Conservation (phyloP, 1,284 basidiomycete genomes). For the Waitea zeae region DNA sequence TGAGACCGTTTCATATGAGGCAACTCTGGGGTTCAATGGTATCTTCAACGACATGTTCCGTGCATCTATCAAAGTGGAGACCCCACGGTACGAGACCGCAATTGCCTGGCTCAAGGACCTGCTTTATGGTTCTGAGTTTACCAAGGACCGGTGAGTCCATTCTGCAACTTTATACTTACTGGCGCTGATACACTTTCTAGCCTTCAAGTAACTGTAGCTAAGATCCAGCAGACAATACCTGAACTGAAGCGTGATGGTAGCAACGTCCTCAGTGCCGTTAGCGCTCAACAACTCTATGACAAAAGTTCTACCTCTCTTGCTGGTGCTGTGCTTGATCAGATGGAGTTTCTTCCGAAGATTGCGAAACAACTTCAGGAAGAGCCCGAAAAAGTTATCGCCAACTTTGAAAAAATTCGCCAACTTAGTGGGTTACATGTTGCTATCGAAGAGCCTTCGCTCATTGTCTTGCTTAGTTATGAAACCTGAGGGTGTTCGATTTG, state of each 20-base stretch:
- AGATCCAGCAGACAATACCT: conserved; percentile 85
- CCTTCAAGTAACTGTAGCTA: conserved; percentile 74
- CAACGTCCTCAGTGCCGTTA: conserved; percentile 64
- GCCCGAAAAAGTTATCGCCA: conserved; percentile 54
- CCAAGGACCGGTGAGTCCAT: conserved; percentile 54
- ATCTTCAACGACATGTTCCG: conserved; percentile 65
- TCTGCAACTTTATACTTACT: conserved; percentile 3
- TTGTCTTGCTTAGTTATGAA: conserved; percentile 55
- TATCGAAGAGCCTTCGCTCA: no score
- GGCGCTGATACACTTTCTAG: conserved; percentile 21
- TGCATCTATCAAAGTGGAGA: conserved; percentile 76
- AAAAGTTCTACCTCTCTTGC: conserved; percentile 61
- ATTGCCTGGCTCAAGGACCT: conserved; percentile 84
- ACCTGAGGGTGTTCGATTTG: conserved; percentile 72
- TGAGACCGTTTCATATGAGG: conserved; percentile 82
- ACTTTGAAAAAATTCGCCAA: conserved; percentile 59
- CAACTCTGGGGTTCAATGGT: conserved; percentile 50
- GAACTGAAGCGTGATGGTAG: conserved; percentile 85
- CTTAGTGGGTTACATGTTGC: conserved; percentile 10
- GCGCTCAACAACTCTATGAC: conserved; percentile 51
- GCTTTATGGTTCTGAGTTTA: conserved; percentile 70
- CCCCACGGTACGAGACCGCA: conserved; percentile 63
- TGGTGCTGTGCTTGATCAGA: conserved; percentile 56
- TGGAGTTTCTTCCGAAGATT: conserved; percentile 69
- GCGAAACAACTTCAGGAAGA: conserved; percentile 57